Evolutionary conservation across 1,139 yeast species (phyloP), one percentile per base, ranked within the genome.

Genomic region (Pichia terricola): DNA sequence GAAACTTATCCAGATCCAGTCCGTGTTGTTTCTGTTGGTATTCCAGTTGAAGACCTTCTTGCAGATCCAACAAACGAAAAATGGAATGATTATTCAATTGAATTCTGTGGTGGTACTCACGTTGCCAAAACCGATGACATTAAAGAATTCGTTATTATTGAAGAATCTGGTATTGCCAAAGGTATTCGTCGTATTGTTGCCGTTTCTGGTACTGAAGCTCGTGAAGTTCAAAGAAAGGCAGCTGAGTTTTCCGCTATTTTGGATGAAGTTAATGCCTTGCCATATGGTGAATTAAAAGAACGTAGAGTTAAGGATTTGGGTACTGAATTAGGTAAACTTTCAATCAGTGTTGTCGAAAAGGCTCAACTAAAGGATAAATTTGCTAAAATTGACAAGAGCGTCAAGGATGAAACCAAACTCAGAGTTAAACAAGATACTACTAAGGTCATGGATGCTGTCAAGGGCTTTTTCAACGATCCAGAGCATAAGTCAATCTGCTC

Each of bases 1-100:
- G 99, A 91, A 71, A 87, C 96, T 4, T 91, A 91, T 62, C 99
- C 99, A 36, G 97, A 91, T 60, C 99, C 98, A 40, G 99, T 91
- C 34, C 80, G 98, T 63, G 98, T 91, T 55, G 96, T 91, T 45
- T 85, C 96, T 35, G 85, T 94, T 58, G 99, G 99, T 60, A 83
- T 77, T 38, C 79, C 96, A 40, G 86, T 94, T 41, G 91, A 85
- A 27, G 94, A 84, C 5, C 70, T 91, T 54, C 63, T 89, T 52
- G 70, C 73, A 9, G 71, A 81, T 54, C 96, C 97, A 54, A 53
- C 67, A 30, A 83, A 75, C 59, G 68, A 68, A 43, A 76, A 84
- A 58, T 91, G 98, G 97, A 67, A 66, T 55, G 69, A 76, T 44
- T 71, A 76, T 56, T 86, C 96, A 4, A 73, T 94, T 55, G 99